phyloP scores from a whole-genome alignment of 148 eudicot species.

The Amaranthus cruentus region DNA sequence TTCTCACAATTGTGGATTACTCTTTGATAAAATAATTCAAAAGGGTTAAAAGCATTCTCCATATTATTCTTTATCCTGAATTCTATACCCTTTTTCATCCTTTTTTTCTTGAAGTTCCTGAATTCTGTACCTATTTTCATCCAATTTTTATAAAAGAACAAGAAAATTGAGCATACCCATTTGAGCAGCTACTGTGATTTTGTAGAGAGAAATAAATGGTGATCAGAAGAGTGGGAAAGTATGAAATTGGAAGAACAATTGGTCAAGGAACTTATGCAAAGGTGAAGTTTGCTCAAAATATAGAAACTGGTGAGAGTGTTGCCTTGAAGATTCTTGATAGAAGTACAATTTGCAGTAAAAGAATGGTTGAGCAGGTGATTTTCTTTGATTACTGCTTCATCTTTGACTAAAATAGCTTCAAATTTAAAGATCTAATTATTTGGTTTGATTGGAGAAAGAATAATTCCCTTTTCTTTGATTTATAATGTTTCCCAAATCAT shows the following conservation, averaged over 20 bases:
- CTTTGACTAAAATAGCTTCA: neutral
- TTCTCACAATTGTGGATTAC: neutral
- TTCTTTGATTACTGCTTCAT: neutral
- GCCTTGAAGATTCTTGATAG: constrained; percentile 96
- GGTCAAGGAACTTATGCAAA: constrained; percentile 98
- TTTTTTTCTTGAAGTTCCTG: neutral
- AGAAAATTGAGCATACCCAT: neutral
- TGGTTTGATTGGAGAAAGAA: no score
- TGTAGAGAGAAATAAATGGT: constrained; percentile 43
- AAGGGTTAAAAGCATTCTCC: neutral
- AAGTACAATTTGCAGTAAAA: constrained; percentile 77
- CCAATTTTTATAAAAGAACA: neutral
- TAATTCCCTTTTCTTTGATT: neutral
- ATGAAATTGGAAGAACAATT: constrained; percentile 90
- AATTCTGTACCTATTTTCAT: neutral
- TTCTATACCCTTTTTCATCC: neutral
- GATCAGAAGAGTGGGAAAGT: constrained; percentile 92
- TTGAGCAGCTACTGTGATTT: neutral
- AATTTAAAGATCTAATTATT: constrained; percentile 6
- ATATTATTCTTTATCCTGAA: neutral
- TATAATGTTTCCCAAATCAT: no score
- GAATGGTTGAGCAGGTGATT: constrained; percentile 92
- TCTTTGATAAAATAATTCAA: neutral
- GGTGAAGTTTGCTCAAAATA: constrained; percentile 95
- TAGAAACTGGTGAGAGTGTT: constrained; percentile 97